These are phyloP conservation scores for Suillus clintonianus DNA, from an alignment of 768 basidiomycete species.

Conservation along the genomic window DNA sequence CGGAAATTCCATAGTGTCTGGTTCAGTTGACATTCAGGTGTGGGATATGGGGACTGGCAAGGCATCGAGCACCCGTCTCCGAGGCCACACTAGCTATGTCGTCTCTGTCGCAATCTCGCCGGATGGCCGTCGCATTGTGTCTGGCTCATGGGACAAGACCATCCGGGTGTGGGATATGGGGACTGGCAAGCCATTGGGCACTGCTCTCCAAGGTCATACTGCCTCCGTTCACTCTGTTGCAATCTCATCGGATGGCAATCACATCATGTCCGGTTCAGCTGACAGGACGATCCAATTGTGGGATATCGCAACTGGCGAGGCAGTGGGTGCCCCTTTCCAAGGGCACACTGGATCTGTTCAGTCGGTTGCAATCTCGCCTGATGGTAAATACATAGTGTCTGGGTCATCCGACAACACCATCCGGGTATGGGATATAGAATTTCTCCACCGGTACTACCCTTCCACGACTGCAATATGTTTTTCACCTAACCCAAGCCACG, in stretches of 20 bases:
- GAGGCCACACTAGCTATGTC: too few species aligned
- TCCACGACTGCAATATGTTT: not conserved
- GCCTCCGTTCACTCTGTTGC: not conserved
- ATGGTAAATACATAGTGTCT: not conserved
- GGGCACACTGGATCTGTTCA: slow-evolving; percentile 4
- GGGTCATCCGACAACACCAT: not conserved
- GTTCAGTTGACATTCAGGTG: too few species aligned
- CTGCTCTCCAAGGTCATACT: slow-evolving; percentile 4
- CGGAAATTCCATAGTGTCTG: too few species aligned
- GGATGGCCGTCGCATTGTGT: not conserved
- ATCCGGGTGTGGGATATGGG: not conserved
- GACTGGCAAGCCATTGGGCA: slow-evolving; percentile 19
- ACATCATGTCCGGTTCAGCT: not conserved
- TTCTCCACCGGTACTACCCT: not conserved
- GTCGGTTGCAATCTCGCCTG: slow-evolving; percentile 14
- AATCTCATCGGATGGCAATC: not conserved
- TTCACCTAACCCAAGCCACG: not conserved
- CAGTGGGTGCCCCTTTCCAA: not conserved
- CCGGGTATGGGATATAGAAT: not conserved
- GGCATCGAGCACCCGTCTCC: too few species aligned
- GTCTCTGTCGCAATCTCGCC: too few species aligned
- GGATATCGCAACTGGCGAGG: not conserved
- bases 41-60: too few species aligned
- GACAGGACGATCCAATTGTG: not conserved
- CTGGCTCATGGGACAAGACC: not conserved